Percentiles rank a stretch among this genome's conserved stretches.
phyloP scores from a whole-genome alignment of 2,329 filamentous ascomycete species.

The Aspergillus terreus region DNA sequence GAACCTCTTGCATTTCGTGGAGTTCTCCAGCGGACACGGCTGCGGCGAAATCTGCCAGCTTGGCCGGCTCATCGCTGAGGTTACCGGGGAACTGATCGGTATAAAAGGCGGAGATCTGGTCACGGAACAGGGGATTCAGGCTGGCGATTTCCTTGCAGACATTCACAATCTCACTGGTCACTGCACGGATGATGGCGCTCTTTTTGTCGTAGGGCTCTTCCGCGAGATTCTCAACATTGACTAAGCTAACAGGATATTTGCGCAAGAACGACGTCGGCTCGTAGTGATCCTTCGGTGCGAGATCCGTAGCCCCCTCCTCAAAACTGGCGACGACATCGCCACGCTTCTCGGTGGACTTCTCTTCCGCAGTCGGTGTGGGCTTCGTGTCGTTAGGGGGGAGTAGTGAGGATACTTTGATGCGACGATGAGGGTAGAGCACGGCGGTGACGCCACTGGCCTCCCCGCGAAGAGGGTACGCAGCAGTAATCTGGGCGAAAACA shows the following conservation, averaged over 20 bases:
- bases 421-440: conserved; percentile 90
- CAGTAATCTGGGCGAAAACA: conserved; percentile 97
- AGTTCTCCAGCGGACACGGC: conserved; percentile 94
- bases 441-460: conserved; percentile 84
- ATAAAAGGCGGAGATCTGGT: conserved; percentile 95
- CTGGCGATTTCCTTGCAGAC: conserved; percentile 96
- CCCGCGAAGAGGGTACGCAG: conserved; percentile 80
- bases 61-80: conserved; percentile 89
- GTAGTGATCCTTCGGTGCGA: conserved; percentile 58
- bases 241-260: conserved; percentile 87
- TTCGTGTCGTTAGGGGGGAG: conserved; percentile 59
- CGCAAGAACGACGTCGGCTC: conserved; percentile 88
- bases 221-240: conserved; percentile 87
- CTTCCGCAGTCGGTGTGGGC: conserved; percentile 30
- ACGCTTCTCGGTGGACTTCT: conserved; percentile 63
- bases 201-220: conserved; percentile 90
- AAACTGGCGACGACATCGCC: conserved; percentile 97
- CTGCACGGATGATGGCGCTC: conserved; percentile 80
- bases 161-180: conserved; percentile 97
- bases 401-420: conserved; percentile 84
- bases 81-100: conserved; percentile 94
- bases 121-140: conserved; percentile 90
- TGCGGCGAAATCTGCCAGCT: conserved; percentile 93
- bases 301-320: conserved; percentile 71
- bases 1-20: conserved; percentile 84